These are phyloP conservation scores for Solanum corneliomulleri DNA, from an alignment of 257 asterid genomes.

Conservation along the genomic window DNA sequence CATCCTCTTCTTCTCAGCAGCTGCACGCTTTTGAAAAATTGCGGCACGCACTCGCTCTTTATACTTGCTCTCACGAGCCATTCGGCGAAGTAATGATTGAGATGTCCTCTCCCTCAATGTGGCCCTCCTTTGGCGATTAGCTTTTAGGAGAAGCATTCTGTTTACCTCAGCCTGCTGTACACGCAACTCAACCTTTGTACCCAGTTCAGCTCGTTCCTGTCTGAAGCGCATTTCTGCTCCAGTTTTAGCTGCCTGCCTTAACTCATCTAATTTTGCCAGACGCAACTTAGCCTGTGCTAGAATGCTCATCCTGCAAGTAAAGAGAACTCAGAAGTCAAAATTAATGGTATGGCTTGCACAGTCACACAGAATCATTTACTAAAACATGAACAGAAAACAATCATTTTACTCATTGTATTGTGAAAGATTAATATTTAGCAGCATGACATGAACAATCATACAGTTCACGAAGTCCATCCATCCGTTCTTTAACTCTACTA, in stretches of 20 bases:
- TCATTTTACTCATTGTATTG: background rate
- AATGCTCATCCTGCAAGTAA: constrained; percentile 54
- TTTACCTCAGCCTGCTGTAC: constrained; percentile 88
- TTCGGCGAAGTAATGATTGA: constrained; percentile 58
- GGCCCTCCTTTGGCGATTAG: constrained; percentile 70
- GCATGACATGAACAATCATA: background rate
- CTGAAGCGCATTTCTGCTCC: constrained; percentile 64
- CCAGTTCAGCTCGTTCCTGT: constrained; percentile 76
- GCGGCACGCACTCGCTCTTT: constrained; percentile 85
- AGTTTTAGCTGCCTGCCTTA: constrained; percentile 79
- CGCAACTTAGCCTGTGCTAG: constrained; percentile 72
- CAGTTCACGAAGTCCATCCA: background rate
- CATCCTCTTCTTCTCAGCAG: constrained; percentile 76
- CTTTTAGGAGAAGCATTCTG: constrained; percentile 70
- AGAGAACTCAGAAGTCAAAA: background rate
- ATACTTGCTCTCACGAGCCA: constrained; percentile 76
- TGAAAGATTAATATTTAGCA: background rate
- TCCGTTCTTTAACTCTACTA: background rate
- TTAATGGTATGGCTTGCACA: background rate
- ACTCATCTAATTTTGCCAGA: constrained; percentile 78
- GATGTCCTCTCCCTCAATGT: constrained; percentile 75
- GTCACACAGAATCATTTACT: background rate
- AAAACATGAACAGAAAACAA: background rate
- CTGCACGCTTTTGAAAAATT: constrained; percentile 79
- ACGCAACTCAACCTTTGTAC: constrained; percentile 71